A percentile compares a stretch with the other conserved stretches of the same genome.
These are phyloP conservation scores for Ustilago trichophora DNA, from an alignment of 1,284 basidiomycete genomes.

Conservation along the genomic window DNA sequence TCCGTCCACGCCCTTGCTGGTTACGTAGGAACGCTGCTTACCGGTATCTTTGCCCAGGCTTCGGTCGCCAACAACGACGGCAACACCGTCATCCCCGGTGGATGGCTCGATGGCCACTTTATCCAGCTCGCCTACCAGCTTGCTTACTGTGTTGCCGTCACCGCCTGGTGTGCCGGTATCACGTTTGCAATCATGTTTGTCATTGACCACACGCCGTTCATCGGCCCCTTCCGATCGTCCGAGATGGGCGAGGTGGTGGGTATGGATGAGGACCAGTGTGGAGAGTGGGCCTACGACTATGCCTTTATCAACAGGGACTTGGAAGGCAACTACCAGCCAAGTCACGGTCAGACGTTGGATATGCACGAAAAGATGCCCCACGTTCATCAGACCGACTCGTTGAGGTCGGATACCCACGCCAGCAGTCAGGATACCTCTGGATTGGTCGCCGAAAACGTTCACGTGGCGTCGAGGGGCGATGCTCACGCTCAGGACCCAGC, in stretches of 20 bases:
- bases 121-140: constrained; percentile 84
- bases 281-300: constrained; percentile 70
- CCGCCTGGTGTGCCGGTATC: constrained; percentile 71
- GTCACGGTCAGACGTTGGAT: constrained; percentile 45
- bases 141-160: constrained; percentile 77
- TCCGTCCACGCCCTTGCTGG: constrained; percentile 60
- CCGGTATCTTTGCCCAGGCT: constrained; percentile 77
- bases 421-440: constrained; percentile 15
- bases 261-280: constrained; percentile 77
- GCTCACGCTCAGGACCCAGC: neutral
- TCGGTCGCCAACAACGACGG: constrained; percentile 80
- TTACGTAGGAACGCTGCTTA: constrained; percentile 60
- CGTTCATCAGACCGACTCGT: constrained; percentile 20
- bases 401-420: constrained; percentile 7
- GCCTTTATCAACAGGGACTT: constrained; percentile 58
- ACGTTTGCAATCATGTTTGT: constrained; percentile 72
- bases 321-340: constrained; percentile 57
- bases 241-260: constrained; percentile 83
- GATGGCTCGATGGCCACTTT: constrained; percentile 77
- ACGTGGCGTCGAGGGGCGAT: neutral
- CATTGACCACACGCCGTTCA: constrained; percentile 78
- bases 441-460: neutral
- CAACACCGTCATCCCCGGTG: constrained; percentile 72
- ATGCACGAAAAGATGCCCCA: constrained; percentile 48
- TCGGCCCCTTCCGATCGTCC: constrained; percentile 77